Evolutionary conservation across 176 grass and related monocot species (phyloP).

Genomic region (Oryza coarctata): DNA sequence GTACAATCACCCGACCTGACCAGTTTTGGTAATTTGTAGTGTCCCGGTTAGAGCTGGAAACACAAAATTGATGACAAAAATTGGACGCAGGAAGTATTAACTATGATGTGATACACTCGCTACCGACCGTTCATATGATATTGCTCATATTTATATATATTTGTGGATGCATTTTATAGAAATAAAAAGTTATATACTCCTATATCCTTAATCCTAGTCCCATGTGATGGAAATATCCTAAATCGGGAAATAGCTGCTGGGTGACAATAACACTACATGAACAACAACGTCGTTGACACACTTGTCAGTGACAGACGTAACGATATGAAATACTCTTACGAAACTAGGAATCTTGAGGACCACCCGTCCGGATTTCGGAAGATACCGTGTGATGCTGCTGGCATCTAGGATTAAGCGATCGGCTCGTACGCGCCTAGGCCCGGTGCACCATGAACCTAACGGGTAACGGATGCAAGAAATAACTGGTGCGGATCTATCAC

Average conservation of each 20-base stretch:
- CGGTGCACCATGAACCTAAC: not conserved
- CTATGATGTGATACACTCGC: not conserved
- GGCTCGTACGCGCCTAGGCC: not conserved
- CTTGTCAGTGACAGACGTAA: not conserved
- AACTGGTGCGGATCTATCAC: too few species aligned
- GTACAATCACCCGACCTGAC: not conserved
- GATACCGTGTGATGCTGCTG: constrained; percentile 24
- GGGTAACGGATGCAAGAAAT: not conserved
- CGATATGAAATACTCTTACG: not conserved
- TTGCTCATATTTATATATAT: not conserved
- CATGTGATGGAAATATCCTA: not conserved
- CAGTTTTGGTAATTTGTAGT: not conserved
- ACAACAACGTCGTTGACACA: not conserved
- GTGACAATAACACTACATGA: not conserved
- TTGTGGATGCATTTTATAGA: too few species aligned
- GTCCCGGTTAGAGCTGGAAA: too few species aligned
- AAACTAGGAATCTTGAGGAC: constrained; percentile 19
- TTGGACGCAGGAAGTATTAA: not conserved
- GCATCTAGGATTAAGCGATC: not conserved
- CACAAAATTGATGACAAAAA: not conserved
- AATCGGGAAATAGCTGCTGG: not conserved
- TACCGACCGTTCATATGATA: not conserved
- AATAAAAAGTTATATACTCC: too few species aligned
- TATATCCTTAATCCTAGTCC: too few species aligned
- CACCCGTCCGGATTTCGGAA: constrained; percentile 18